Base-by-base conservation (phyloP, 495 filamentous ascomycete species). In the Umbilicaria muhlenbergii region DNA sequence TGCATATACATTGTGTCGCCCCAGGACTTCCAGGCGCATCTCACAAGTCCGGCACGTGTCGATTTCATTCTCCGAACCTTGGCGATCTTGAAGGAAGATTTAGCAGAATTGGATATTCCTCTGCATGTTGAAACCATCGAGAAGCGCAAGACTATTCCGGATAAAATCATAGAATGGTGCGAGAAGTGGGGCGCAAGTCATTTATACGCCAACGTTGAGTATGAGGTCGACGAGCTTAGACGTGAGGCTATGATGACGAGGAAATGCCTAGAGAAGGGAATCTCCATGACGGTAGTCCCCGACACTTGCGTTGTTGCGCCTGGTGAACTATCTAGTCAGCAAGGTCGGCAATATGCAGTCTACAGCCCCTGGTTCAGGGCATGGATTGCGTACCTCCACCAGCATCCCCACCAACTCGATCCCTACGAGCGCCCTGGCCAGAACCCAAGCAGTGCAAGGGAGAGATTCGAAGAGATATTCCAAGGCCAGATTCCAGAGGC, bases 261-360 rank as follows among this genome's bases (percentile, higher is more conserved):
- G 38, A 50, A 66, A 39, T 75, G 80, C 35, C 56, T 76, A 0
- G 66, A 77, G 8, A 72, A 68, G 12, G 77, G 73, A 0, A 69
- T 89, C 21, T 64, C 67, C 5, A 74, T 91, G 46, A 65, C 75
- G 3, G 67, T 75, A 0, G 67, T 77, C 1, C 83, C 84, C 46
- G 88, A 94, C 61, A 81, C 81, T 6, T 91, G 85, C 43, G 74
- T 92, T 12, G 84, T 94, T 4, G 66, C 72, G 2, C 87, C 88
- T 0, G 86, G 83, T 0, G 58, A 63, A 38, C 55, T 94, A 16
- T 52, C 51, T 6, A 80, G 67, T 8, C 73, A 78, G 8, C 65
- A 63, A 5, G 82, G 85, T 8, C 81, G 73, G 16, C 86, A 88
- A 57, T 95, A 92, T 55, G 71, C 82, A 0, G 82, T 94, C 1